Conservation (phyloP, 441 rosid genomes). For the Adansonia grandidieri region DNA sequence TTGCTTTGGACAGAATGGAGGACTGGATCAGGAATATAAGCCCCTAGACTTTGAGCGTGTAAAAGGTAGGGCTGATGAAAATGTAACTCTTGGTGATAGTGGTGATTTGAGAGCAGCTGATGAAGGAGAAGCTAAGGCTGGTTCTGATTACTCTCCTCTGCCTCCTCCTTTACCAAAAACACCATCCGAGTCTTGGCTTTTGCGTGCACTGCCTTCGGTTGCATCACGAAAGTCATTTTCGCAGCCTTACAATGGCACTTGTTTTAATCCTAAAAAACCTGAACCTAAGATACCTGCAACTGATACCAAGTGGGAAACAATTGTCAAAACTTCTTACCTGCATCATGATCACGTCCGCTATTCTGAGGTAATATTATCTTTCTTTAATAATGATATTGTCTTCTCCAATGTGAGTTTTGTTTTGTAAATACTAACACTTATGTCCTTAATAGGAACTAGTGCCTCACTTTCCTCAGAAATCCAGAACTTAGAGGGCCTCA, state of each 20-base stretch:
- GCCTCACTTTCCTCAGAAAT: slow-evolving; percentile 51
- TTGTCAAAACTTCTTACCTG: slow-evolving; percentile 63
- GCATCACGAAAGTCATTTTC: slow-evolving; percentile 45
- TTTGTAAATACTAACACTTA: not conserved
- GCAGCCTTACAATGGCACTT: slow-evolving; percentile 34
- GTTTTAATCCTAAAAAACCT: slow-evolving; percentile 46
- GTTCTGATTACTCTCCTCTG: slow-evolving; percentile 38
- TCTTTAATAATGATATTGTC: not conserved
- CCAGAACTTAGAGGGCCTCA: slow-evolving; percentile 34
- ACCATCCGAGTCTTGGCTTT: slow-evolving; percentile 94
- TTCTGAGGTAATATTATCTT: slow-evolving; percentile 44
- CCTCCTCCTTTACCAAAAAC: slow-evolving; percentile 71
- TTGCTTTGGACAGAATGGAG: slow-evolving; percentile 30
- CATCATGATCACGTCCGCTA: slow-evolving; percentile 63
- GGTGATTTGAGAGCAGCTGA: slow-evolving; percentile 35
- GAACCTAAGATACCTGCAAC: slow-evolving; percentile 40
- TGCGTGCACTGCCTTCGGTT: slow-evolving; percentile 71
- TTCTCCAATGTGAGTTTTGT: not conserved
- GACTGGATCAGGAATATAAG: slow-evolving; percentile 38
- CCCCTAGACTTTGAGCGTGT: slow-evolving; percentile 33
- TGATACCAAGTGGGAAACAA: slow-evolving; percentile 81
- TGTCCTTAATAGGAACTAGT: slow-evolving; percentile 59
- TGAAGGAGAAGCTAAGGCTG: slow-evolving; percentile 32
- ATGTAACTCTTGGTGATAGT: slow-evolving; percentile 30
- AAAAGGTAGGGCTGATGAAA: slow-evolving; percentile 33